Base-by-base conservation (phyloP, 495 filamentous ascomycete species). In the Wilcoxina mikolae region DNA sequence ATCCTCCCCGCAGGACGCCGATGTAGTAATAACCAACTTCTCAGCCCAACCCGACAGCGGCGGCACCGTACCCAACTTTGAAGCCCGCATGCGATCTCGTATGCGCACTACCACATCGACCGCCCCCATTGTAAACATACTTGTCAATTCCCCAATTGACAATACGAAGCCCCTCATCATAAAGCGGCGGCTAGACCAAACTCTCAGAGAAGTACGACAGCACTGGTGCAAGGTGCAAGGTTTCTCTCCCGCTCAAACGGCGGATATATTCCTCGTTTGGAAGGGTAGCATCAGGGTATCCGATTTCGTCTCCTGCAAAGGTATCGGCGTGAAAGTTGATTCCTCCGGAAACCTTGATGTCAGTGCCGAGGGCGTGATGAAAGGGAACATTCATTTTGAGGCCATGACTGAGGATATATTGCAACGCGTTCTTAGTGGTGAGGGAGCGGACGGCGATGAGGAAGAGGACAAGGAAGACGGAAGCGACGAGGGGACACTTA, bases 241-340 rank as follows among this genome's bases (percentile, higher is more conserved):
- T 2, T 72, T 87, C 45, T 57, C 67, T 0, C 58, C 64, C 2
- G 72, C 73, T 7, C 55, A 72, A 38, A 68, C 74, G 15, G 66
- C 67, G 22, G 63, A 70, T 4, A 69, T 95, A 7, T 84, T 87
- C 59, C 67, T 95, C 15, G 90, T 84, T 2, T 94, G 87, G 83
- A 82, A 79, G 49, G 25, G 25, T 5, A 77, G 78, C 5, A 78
- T 78, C 44, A 77, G 79, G 55, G 63, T 94, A 2, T 93, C 80
- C 59, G 78, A 84, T 54, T 72, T 79, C 27, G 84, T 82, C 23
- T 88, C 81, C 4, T 83, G 84, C 57, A 76, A 72, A 46, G 81
- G 81, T 27, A 73, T 84, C 51, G 83, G 74, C 26, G 75, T 80
- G 27, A 71, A 60, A 12, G 65, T 76, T 3, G 71, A 73, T 51